Base-by-base conservation (phyloP, 1,284 basidiomycete genomes). In the Austroboletus niveus region DNA sequence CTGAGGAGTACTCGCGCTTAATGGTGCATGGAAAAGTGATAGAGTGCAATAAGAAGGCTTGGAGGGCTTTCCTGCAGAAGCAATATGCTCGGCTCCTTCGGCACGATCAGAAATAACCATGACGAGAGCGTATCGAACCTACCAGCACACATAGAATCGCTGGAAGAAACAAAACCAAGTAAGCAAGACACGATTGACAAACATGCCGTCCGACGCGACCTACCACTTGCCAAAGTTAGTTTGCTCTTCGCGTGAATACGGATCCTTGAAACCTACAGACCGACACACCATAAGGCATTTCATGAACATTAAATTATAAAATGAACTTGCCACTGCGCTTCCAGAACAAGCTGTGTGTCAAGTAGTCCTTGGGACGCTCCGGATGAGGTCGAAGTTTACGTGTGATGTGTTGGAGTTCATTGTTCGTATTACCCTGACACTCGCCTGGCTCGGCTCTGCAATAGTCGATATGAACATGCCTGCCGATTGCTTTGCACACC, bases 261-360 rank as follows among this genome's bases (percentile, higher is more conserved):
- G 82, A 64, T 84, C 81, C 74, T 57, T 40, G 52, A 59, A 62
- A 9, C 56, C 63, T 65, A 20, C 2, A 15, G 8, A 40, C 14
- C 29, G 34, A 51, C 3, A 5, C 22, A 24, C 22, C 3, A 30
- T 24, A 15, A 24, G 14, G 4, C 2, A 15, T 15, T 24, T 3
- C 15, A 14, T 5, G 8, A 4, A 2, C 4, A 12, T 3, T 14
- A 2, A n/a, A 20, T 20, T 24, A 24, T 24, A 24, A 36, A 49
- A 15, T 78, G 8, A 74, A 59, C 70, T 42, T 54, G 74, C 81
- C 80, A 50, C 73, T 72, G 10, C 82, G 72, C 53, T 73, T 72
- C 82, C 82, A 85, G 55, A 75, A 75, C 32, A 83, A 55, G 8
- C 61, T 65, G 58, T 85, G 83, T 1, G 76, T 75, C 43, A 84